Percentiles rank a stretch among this genome's conserved stretches.
Conservation (phyloP, 2,329 filamentous ascomycete species). For the Fusarium coffeatum region DNA sequence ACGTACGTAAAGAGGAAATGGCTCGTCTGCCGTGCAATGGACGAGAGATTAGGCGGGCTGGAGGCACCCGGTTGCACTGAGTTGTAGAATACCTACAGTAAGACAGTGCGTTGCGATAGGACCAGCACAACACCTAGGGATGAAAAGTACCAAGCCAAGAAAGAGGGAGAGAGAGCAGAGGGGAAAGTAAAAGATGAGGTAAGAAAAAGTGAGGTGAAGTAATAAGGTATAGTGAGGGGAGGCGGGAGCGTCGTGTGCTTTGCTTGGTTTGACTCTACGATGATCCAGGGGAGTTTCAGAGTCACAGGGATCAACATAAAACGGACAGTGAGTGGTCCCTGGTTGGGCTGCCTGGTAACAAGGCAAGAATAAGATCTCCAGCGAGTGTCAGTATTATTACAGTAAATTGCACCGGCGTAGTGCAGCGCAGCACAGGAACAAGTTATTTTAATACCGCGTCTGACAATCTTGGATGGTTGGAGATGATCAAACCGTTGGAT, state of each 20-base stretch:
- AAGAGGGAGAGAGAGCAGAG: constrained; percentile 16
- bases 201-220: constrained; percentile 20
- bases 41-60: not conserved
- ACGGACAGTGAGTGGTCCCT: constrained; percentile 30
- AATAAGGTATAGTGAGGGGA: constrained; percentile 5
- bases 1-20: constrained; percentile 3
- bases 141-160: constrained; percentile 1
- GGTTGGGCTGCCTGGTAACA: constrained; percentile 20
- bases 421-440: not conserved
- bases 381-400: constrained; percentile 20
- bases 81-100: constrained; percentile 3
- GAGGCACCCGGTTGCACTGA: not conserved
- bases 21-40: constrained; percentile 8
- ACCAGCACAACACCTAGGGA: constrained; percentile 8
- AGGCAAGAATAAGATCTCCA: constrained; percentile 12
- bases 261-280: constrained; percentile 3
- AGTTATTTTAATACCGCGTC: constrained; percentile 16
- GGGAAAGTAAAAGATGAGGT: constrained; percentile 22
- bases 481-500: constrained; percentile 5
- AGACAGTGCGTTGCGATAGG: constrained; percentile 11
- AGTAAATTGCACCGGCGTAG: not conserved
- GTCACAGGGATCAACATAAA: constrained; percentile 46
- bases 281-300: constrained; percentile 48
- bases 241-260: constrained; percentile 19
- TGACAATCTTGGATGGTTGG: constrained; percentile 5